Base-by-base conservation (phyloP, 2,329 filamentous ascomycete species). In the Ploettnerulaceae sp. region DNA sequence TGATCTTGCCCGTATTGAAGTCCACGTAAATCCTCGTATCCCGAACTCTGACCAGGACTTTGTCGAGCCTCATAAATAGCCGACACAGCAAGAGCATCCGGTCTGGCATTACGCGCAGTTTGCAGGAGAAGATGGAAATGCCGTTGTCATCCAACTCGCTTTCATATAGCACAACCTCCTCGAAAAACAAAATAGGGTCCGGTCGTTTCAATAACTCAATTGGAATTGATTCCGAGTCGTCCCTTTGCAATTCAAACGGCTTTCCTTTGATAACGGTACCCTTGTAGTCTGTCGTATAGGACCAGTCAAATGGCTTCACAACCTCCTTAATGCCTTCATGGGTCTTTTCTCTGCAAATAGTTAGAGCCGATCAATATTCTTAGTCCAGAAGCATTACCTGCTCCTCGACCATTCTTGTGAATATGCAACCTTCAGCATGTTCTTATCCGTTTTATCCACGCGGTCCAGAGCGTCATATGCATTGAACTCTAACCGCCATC, bases 121-220 rank as follows among this genome's bases (percentile, higher is more conserved):
- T 98, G 68, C 86, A 89, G 52, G 84, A 94, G 48, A 94, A 74
- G 64, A 96, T 77, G 22, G 89, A 88, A 58, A 97, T 93, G 51
- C 93, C 93, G 63, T 98, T 98, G 67, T 98, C 93, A 51, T 95
- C 93, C 36, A 98, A 78, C 72, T 98, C 93, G 69, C 94, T 94
- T 71, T 98, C 93, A 66, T 95, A 98, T 37, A 98, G 76, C 59
- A 96, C 82, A 29, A 98, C 89, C 60, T 97, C 89, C 69, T 97
- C 91, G 64, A 94, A 95, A 74, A 97, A 96, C 4, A 95, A 71
- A 55, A 98, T 98, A 0, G 93, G 93, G 64, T 98, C 93, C 11
- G 88, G 86, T 24, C 87, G 80, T 65, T 85, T 89, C 40, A 98
- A 77, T 32, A 97, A 76, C 59, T 91, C 88, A 47, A 95, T 76